Evolutionary conservation across 2,329 filamentous ascomycete genomes (phyloP).

Genomic region (Clarireedia homoeocarpa): DNA sequence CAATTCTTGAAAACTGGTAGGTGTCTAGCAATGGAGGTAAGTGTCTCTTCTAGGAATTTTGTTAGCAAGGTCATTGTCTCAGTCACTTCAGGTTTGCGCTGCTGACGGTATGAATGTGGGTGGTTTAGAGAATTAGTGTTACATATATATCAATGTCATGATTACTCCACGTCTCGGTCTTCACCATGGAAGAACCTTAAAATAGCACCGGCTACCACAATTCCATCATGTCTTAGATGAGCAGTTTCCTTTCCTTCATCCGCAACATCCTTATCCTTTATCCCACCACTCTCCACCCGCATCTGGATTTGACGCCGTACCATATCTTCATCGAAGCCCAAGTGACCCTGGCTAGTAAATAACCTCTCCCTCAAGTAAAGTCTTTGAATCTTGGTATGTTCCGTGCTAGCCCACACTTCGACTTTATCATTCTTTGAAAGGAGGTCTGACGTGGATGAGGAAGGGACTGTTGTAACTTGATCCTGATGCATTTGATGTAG

Average conservation of each 20-base stretch:
- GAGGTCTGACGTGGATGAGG: slow-evolving; percentile 40
- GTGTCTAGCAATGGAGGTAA: too few species aligned
- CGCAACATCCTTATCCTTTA: slow-evolving; percentile 65
- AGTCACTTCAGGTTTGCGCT: too few species aligned
- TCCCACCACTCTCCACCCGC: slow-evolving; percentile 59
- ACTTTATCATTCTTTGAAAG: slow-evolving; percentile 36
- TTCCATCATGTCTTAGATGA: slow-evolving; percentile 65
- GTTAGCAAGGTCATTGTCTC: too few species aligned
- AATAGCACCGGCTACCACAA: slow-evolving; percentile 65
- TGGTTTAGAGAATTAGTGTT: too few species aligned
- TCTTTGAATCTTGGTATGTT: slow-evolving; percentile 64
- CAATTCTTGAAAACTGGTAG: too few species aligned
- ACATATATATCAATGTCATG: background rate
- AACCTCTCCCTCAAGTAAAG: slow-evolving; percentile 62
- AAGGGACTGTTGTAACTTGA: slow-evolving; percentile 43
- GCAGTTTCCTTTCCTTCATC: slow-evolving; percentile 61
- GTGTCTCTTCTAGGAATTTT: too few species aligned
- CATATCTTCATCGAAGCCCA: slow-evolving; percentile 70
- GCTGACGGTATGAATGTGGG: too few species aligned
- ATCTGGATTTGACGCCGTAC: slow-evolving; percentile 52
- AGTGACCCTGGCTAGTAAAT: slow-evolving; percentile 78
- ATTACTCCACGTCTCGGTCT: slow-evolving; percentile 9
- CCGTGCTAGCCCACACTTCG: slow-evolving; percentile 55
- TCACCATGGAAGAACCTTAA: slow-evolving; percentile 53
- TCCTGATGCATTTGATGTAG: slow-evolving; percentile 87